Evolutionary conservation across 805 yeast genomes (phyloP), one percentile per base, ranked within the genome.

Genomic region (Pichia kluyveri): DNA sequence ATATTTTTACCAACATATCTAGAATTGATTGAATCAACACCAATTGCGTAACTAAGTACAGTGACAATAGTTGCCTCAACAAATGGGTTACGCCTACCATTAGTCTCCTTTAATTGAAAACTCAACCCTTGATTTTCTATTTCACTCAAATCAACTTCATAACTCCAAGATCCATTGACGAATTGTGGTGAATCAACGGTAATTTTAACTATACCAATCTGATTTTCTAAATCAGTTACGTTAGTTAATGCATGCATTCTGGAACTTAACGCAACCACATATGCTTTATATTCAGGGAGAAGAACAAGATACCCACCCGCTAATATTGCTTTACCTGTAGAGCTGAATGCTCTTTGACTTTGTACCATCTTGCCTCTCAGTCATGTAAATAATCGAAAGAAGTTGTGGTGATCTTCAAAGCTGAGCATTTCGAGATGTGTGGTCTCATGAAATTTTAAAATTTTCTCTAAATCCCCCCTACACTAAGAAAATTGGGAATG

Each of bases 231-330:
- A 8, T 51, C 37, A 1, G 39, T 42, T 30, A 41, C 48, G 31
- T 40, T 32, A 1, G 59, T 53, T 43, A 51, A 43, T n/a, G 95
- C 87, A 61, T 90, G 90, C 86, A 93, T 91, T 53, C 98, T 73
- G 6, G 96, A 79, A 1, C 95, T 84, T 17, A 93, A 73, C 0
- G 96, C 98, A 12, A 91, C 81, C 4, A 86, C 95, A 61, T 82
- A 85, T 0, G 96, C 80, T 42, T 72, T 67, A 67, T 84, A 90
- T 37, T 64, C 65, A 0, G 90, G 90, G 50, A 86, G 93, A 19
- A 93, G 69, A 0, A 93, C 98, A 34, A 93, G 72, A 61, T 93
- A 93, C 0, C 99, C 99, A 18, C 99, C 99, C 0, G 93, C 96
- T 12, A 93, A 57, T 28, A 93, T 70, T 1, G 97, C 98, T 63